Base-by-base conservation (phyloP, 768 basidiomycete species). In the Scleroderma citrinum region DNA sequence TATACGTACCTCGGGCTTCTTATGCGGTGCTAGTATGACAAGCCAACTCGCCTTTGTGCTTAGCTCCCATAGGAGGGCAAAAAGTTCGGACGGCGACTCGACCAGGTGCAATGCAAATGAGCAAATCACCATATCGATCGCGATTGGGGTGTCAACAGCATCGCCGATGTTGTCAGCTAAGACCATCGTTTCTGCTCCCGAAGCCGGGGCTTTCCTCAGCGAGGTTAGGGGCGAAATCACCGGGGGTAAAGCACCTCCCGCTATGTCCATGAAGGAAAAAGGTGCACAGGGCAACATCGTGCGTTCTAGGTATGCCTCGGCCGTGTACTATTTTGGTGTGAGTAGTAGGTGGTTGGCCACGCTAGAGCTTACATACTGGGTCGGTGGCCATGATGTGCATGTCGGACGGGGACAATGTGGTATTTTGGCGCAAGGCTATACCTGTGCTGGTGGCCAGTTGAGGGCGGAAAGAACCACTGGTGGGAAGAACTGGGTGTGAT, bases 101-200 rank as follows among this genome's bases (percentile, higher is more conserved):
- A 87, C 63, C 31, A 89, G 78, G 58, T 89, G 86, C 24, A 89
- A 64, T 8, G 85, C 85, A 57, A 87, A 88, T 3, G 85, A 87
- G 57, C 85, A 85, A 19, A 88, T 61, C 13, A 82, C 76, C 66
- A 88, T 73, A 55, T 89, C 85, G 36, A 80, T 62, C 35, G 51
- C 50, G 17, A 52, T 50, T 21, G 46, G 44, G 23, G 50, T 29
- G 26, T 29, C 26, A 17, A 47, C 24, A 3, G 35, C 19, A 37
- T 51, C 48, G 4, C 8, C 36, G 16, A 42, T 16, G 16, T 34
- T 26, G 7, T 39, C 41, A 8, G 2, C 46, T 11, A 23, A 7
- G 7, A n/a, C 46, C 24, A 16, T 14, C 11, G 48, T 12, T 14
- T n/a, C 19, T 20, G 31, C 37, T 7, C 43, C 19, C 12, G 17